Evolutionary conservation across 805 yeast species (phyloP).

Genomic region (Schwanniomyces vanrijiae): DNA sequence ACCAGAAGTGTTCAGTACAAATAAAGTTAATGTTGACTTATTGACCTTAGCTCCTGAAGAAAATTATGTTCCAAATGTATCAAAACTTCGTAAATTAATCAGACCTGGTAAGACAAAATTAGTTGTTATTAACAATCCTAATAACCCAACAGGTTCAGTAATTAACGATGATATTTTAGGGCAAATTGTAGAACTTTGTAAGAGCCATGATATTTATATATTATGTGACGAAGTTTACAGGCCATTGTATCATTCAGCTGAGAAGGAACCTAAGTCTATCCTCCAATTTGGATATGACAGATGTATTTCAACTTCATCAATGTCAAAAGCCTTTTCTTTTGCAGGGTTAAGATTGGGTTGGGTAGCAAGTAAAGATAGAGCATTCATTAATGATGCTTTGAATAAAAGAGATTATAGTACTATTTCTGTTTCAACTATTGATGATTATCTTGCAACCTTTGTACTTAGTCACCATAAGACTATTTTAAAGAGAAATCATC

Average conservation of each 20-base stretch:
- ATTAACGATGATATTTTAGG: constrained; percentile 32
- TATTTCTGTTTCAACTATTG: constrained; percentile 47
- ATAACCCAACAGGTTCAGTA: constrained; percentile 47
- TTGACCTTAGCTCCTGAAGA: constrained; percentile 33
- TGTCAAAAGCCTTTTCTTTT: constrained; percentile 53
- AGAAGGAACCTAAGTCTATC: constrained; percentile 42
- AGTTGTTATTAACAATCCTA: constrained; percentile 49
- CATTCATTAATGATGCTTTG: constrained; percentile 28
- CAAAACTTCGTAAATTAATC: constrained; percentile 25
- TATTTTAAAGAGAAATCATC: constrained; percentile 40
- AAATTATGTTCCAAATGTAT: constrained; percentile 36
- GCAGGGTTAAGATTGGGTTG: constrained; percentile 58
- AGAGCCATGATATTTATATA: constrained; percentile 29
- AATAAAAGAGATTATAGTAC: constrained; percentile 51
- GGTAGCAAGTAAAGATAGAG: constrained; percentile 39
- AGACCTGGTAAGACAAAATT: constrained; percentile 37
- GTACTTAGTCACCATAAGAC: constrained; percentile 34
- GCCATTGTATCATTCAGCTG: constrained; percentile 46
- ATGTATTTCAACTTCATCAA: constrained; percentile 48
- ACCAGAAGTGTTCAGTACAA: constrained; percentile 45
- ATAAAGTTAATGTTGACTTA: constrained; percentile 29
- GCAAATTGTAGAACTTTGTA: constrained; percentile 39
- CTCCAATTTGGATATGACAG: constrained; percentile 40
- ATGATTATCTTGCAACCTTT: constrained; percentile 46
- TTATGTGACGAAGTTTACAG: constrained; percentile 56